These are phyloP conservation scores for Populus hybrid DNA, from an alignment of 441 rosid genomes.

Conservation along the genomic window DNA sequence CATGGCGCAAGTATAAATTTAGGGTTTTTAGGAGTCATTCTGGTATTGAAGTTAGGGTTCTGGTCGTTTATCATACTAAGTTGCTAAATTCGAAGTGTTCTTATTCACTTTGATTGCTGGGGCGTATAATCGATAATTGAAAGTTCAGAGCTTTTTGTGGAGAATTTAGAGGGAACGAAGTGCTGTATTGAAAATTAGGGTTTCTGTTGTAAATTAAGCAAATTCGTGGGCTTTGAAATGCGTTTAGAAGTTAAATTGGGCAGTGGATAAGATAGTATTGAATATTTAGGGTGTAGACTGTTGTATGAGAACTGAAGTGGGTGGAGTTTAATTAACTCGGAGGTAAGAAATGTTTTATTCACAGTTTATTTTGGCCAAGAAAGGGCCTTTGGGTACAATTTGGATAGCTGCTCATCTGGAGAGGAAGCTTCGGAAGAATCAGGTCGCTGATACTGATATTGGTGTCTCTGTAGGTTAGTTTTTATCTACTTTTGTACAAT, in stretches of 20 bases:
- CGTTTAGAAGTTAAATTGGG: background rate
- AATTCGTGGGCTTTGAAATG: background rate
- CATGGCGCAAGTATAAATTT: background rate
- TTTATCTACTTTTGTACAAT: background rate
- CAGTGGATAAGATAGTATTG: background rate
- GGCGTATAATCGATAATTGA: background rate
- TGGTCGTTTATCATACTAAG: background rate
- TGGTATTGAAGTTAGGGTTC: slow-evolving; percentile 17
- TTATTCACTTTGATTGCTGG: background rate
- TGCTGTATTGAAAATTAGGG: background rate
- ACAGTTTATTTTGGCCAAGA: slow-evolving; percentile 99
- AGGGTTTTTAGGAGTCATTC: background rate
- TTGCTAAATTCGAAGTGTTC: background rate
- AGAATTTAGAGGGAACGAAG: background rate
- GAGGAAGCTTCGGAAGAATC: slow-evolving; percentile 99
- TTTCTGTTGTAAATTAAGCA: slow-evolving; percentile 3
- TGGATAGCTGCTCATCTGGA: slow-evolving; percentile 99
- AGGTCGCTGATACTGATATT: slow-evolving; percentile 98
- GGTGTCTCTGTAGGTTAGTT: slow-evolving; percentile 96
- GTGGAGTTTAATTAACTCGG: background rate
- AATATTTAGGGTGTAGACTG: background rate
- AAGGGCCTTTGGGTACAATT: slow-evolving; percentile 99
- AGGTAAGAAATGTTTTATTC: slow-evolving; percentile 79
- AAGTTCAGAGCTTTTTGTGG: background rate
- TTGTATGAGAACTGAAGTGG: slow-evolving; percentile 1